phyloP scores from a whole-genome alignment of 139 green algal genomes.

The Gonium pectorale region DNA sequence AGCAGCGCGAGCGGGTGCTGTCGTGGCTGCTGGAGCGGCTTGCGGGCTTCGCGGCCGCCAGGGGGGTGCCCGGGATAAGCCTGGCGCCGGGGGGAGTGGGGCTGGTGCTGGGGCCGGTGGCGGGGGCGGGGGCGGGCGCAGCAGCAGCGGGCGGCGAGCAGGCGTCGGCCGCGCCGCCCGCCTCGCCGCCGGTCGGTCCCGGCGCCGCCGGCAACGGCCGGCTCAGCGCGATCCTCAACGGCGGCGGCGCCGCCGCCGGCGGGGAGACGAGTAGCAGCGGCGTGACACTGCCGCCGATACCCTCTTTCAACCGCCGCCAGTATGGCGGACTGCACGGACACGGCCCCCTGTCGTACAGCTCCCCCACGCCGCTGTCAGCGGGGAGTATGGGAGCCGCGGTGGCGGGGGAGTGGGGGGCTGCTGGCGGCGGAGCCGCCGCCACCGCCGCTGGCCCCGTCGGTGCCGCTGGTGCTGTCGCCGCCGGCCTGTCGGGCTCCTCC shows the following conservation, averaged over 20 bases:
- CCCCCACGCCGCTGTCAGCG: slow-evolving; percentile 18
- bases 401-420: slow-evolving; percentile 18
- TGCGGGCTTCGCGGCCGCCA: slow-evolving; percentile 30
- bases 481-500: too few species aligned
- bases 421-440: neutral
- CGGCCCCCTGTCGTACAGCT: slow-evolving; percentile 17
- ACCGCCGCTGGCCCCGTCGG: too few species aligned
- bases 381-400: neutral
- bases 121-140: neutral
- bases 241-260: neutral
- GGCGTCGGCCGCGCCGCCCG: neutral
- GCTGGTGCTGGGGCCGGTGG: neutral
- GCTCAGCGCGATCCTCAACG: too few species aligned
- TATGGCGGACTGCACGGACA: neutral
- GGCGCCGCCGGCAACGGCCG: neutral
- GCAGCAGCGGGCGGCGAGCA: neutral
- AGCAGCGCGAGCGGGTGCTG: slow-evolving; percentile 63
- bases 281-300: slow-evolving; percentile 46
- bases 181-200: neutral
- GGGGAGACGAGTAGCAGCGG: neutral
- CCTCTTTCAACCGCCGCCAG: slow-evolving; percentile 43
- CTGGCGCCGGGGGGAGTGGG: neutral
- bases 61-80: neutral
- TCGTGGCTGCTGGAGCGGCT: slow-evolving; percentile 58
- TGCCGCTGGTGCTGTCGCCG: too few species aligned